phyloP scores from a whole-genome alignment of 192 early-diverging fungal species.

The Phycomyces blakesleeanus region DNA sequence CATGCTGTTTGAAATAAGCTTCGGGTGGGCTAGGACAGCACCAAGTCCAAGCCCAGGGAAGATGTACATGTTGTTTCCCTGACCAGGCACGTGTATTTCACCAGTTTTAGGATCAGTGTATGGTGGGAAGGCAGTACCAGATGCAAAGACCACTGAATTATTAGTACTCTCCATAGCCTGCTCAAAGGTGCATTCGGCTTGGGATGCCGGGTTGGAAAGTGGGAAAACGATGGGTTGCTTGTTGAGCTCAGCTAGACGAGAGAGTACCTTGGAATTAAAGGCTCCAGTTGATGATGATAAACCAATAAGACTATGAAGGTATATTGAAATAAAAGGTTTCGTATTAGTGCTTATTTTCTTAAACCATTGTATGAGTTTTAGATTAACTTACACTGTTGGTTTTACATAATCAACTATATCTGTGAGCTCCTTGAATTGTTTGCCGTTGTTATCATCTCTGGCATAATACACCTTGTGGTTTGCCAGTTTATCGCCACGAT shows the following conservation, averaged over 20 bases:
- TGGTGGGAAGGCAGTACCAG: constrained; percentile 92
- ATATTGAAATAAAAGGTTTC: too few relatives aligned
- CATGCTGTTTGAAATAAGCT: constrained; percentile 74
- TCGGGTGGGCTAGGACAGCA: constrained; percentile 69
- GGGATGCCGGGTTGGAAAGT: constrained; percentile 81
- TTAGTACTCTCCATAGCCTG: constrained; percentile 86
- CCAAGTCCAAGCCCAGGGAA: constrained; percentile 95
- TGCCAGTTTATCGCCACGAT: constrained; percentile 83
- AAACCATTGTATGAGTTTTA: too few relatives aligned
- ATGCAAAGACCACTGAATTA: constrained; percentile 90
- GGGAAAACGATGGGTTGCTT: constrained; percentile 89
- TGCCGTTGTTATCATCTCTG: constrained; percentile 78
- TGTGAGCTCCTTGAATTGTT: constrained; percentile 67
- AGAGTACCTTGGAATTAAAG: constrained; percentile 70
- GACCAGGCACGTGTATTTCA: constrained; percentile 62
- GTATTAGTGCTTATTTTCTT: too few relatives aligned
- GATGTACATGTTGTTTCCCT: constrained; percentile 97
- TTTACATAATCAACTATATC: constrained; percentile 82
- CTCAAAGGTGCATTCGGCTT: constrained; percentile 95
- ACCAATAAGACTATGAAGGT: constrained; percentile 65
- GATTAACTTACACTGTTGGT: constrained; percentile 62
- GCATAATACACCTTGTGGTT: constrained; percentile 86
- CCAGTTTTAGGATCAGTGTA: constrained; percentile 63
- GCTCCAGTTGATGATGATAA: constrained; percentile 77
- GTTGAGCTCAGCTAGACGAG: constrained; percentile 75